Evolutionary conservation across 176 grass and related monocot species (phyloP).

Genomic region (Dactylis glomerata): DNA sequence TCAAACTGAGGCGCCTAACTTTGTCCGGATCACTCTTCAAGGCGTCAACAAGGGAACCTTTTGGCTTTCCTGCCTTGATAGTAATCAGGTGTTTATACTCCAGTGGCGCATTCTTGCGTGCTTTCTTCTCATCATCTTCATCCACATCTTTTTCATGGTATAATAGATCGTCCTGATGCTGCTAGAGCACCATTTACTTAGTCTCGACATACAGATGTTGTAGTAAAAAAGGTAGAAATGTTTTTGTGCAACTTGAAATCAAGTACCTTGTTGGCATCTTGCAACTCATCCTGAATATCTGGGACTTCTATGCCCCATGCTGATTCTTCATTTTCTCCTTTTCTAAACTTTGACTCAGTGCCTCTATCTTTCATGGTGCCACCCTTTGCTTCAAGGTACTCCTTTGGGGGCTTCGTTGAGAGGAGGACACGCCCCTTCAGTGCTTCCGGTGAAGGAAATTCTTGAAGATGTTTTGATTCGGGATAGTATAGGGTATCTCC

Average conservation of each 20-base stretch:
- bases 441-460: constrained; percentile 88
- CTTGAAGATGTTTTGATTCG: constrained; percentile 70
- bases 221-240: constrained; percentile 1
- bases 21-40: constrained; percentile 72
- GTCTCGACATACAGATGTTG: background rate
- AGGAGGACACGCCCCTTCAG: constrained; percentile 74
- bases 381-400: constrained; percentile 75
- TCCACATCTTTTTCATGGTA: constrained; percentile 31
- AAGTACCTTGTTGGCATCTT: constrained; percentile 50
- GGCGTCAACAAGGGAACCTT: constrained; percentile 61
- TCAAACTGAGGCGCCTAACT: constrained; percentile 93
- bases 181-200: constrained; percentile 24
- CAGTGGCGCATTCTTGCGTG: constrained; percentile 13
- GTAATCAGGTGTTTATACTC: constrained; percentile 91
- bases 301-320: constrained; percentile 83
- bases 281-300: constrained; percentile 59
- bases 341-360: constrained; percentile 20
- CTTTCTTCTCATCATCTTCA: constrained; percentile 39
- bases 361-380: constrained; percentile 45
- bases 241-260: background rate
- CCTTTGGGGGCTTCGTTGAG: constrained; percentile 93
- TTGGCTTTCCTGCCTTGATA: constrained; percentile 84
- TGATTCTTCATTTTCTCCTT: constrained; percentile 54
- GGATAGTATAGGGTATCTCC: constrained; percentile 87
- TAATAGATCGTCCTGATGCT: constrained; percentile 43